A percentile compares a stretch with the other conserved stretches of the same genome.
Evolutionary conservation across 2,329 filamentous ascomycete genomes (phyloP).

Genomic region (Acrocalymma vagum): DNA sequence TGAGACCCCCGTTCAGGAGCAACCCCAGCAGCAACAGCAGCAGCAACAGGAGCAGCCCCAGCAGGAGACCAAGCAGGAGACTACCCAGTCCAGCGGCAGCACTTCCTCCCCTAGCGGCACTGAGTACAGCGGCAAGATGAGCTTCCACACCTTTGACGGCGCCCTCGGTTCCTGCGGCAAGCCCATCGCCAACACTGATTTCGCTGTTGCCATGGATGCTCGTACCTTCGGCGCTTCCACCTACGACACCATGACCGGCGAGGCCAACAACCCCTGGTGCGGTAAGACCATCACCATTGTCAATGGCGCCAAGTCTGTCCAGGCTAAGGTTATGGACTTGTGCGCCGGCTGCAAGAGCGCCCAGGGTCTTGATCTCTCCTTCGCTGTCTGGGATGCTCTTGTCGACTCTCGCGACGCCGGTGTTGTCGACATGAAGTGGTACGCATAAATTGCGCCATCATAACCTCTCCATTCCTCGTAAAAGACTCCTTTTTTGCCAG

Average conservation of each 20-base stretch:
- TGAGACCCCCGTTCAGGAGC: constrained; percentile 12
- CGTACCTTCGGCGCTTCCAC: constrained; percentile 36
- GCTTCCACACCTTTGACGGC: constrained; percentile 43
- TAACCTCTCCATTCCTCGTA: constrained; percentile 20
- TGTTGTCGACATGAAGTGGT: constrained; percentile 8
- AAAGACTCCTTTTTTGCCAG: constrained; percentile 23
- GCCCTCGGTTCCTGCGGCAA: constrained; percentile 41
- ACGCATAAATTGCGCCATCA: constrained; percentile 24
- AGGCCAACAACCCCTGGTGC: constrained; percentile 44
- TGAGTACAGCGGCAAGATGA: constrained; percentile 34
- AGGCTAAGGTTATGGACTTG: constrained; percentile 41
- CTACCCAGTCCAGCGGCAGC: neutral
- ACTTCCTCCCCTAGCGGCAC: constrained; percentile 12
- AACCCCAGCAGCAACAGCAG: constrained; percentile 5
- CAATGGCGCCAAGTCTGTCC: constrained; percentile 36
- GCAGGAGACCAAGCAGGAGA: constrained; percentile 5
- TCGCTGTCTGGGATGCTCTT: constrained; percentile 37
- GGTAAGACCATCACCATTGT: constrained; percentile 40
- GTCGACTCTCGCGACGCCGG: constrained; percentile 22
- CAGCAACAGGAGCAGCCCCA: constrained; percentile 8
- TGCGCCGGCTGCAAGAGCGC: constrained; percentile 45
- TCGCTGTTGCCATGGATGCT: constrained; percentile 39
- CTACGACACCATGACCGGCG: constrained; percentile 40
- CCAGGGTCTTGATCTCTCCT: constrained; percentile 41
- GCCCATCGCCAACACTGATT: constrained; percentile 27